Evolutionary conservation across 441 rosid genomes (phyloP).

Genomic region (Aquilaria agallochum): DNA sequence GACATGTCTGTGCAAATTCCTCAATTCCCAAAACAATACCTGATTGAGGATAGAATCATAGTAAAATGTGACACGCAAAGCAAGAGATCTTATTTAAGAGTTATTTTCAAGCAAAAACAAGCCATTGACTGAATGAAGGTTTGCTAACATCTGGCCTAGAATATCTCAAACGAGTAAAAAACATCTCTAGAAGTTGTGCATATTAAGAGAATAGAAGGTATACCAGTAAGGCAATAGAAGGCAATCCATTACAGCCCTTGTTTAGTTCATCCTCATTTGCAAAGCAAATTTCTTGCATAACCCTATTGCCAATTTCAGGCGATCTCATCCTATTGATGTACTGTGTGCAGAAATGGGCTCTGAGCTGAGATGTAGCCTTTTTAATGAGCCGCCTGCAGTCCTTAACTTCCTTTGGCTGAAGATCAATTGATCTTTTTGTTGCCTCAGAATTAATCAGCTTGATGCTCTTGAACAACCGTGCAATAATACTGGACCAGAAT

Average conservation of each 20-base stretch:
- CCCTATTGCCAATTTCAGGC: slow-evolving; percentile 15
- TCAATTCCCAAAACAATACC: slow-evolving; percentile 52
- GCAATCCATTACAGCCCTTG: slow-evolving; percentile 22
- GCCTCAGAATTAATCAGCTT: slow-evolving; percentile 16
- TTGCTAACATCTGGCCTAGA: slow-evolving; percentile 3
- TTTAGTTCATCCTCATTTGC: slow-evolving; percentile 15
- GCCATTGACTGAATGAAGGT: not conserved
- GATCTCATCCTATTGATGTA: slow-evolving; percentile 30
- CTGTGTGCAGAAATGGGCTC: slow-evolving; percentile 40
- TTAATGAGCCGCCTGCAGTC: slow-evolving; percentile 22
- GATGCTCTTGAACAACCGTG: slow-evolving; percentile 24
- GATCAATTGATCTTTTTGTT: slow-evolving; percentile 13
- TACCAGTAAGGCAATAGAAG: slow-evolving; percentile 54
- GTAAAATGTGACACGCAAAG: slow-evolving; percentile 5
- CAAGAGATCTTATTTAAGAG: not conserved
- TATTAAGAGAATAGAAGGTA: slow-evolving; percentile 5
- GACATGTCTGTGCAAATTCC: slow-evolving; percentile 37
- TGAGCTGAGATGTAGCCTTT: slow-evolving; percentile 33
- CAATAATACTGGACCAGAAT: slow-evolving; percentile 29
- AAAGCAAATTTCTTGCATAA: slow-evolving; percentile 13
- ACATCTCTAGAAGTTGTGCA: too few species aligned
- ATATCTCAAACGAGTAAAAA: too few species aligned
- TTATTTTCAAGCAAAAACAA: not conserved
- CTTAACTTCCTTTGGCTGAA: slow-evolving; percentile 33
- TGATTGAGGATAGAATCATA: slow-evolving; percentile 24